Percentiles rank a stretch among this genome's conserved stretches.
Evolutionary conservation across 1,284 basidiomycete genomes (phyloP).

Genomic region (Cryptococcus floricola): DNA sequence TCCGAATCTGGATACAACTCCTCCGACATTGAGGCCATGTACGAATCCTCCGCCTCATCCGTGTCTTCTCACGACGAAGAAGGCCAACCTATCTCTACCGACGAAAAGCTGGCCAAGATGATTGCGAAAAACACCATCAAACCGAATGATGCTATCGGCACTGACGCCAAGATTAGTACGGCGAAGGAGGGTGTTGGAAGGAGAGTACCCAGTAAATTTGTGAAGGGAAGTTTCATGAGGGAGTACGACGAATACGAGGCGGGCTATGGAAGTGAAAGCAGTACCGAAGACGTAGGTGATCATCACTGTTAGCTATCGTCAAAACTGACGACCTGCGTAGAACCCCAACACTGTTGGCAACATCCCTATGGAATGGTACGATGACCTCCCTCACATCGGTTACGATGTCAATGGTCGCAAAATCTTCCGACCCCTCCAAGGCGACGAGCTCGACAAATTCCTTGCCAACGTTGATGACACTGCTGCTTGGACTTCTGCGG

Average conservation of each 20-base stretch:
- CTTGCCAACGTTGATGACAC: slow-evolving; percentile 90
- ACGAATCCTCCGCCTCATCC: slow-evolving; percentile 22
- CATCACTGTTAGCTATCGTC: neutral
- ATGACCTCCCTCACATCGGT: slow-evolving; percentile 98
- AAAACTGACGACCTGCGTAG: slow-evolving; percentile 50
- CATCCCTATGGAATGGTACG: slow-evolving; percentile 98
- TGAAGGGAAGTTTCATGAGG: slow-evolving; percentile 82
- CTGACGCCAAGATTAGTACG: slow-evolving; percentile 40
- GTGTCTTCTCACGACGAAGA: slow-evolving; percentile 14
- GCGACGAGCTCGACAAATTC: slow-evolving; percentile 98
- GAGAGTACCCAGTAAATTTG: slow-evolving; percentile 40
- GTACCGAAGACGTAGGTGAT: slow-evolving; percentile 83
- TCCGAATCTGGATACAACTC: slow-evolving; percentile 49
- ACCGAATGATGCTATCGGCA: slow-evolving; percentile 43
- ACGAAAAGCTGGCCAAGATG: slow-evolving; percentile 35
- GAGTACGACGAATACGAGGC: slow-evolving; percentile 94
- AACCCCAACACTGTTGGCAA: slow-evolving; percentile 90
- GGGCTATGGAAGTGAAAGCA: slow-evolving; percentile 94
- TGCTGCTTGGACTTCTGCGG: slow-evolving; percentile 86
- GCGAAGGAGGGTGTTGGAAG: slow-evolving; percentile 45
- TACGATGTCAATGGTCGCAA: slow-evolving; percentile 95
- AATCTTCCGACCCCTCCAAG: slow-evolving; percentile 87
- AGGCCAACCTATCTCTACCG: slow-evolving; percentile 12
- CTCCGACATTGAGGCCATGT: slow-evolving; percentile 48
- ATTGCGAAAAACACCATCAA: slow-evolving; percentile 43